Conservation (phyloP, 2,329 filamentous ascomycete genomes). For the Rutstroemia sp. region DNA sequence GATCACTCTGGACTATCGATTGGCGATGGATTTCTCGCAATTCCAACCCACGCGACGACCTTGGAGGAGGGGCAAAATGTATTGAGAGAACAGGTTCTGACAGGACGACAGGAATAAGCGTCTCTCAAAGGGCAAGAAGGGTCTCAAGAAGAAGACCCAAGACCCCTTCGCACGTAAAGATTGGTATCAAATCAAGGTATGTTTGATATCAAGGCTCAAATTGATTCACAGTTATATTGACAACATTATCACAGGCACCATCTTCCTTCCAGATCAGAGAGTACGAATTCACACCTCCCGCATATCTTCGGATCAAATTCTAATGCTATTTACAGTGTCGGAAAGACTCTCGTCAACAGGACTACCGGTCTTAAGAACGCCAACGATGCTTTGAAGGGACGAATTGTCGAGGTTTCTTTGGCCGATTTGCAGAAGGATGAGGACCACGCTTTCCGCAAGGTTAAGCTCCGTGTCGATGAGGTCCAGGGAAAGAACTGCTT, state of each 20-base stretch:
- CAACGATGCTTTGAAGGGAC: conserved; percentile 97
- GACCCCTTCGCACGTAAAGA: conserved; percentile 99
- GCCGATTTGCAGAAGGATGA: conserved; percentile 99
- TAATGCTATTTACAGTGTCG: conserved; percentile 63
- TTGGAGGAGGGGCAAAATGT: conserved; percentile 18
- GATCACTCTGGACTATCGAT: conserved; percentile 1
- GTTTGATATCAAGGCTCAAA: conserved; percentile 20
- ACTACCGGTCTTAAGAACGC: conserved; percentile 99
- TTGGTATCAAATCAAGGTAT: conserved; percentile 95
- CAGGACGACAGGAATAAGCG: conserved; percentile 80
- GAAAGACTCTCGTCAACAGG: conserved; percentile 99
- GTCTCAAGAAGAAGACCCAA: conserved; percentile 97
- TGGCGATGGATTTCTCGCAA: conserved; percentile 3
- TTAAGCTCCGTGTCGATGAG: conserved; percentile 98
- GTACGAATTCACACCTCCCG: conserved; percentile 43
- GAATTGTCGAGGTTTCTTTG: conserved; percentile 97
- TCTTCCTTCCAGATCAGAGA: conserved; percentile 94
- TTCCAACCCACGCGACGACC: not conserved
- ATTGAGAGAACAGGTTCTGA: conserved; percentile 21
- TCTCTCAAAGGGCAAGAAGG: conserved; percentile 99
- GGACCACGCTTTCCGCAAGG: conserved; percentile 99
- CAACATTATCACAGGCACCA: conserved; percentile 56
- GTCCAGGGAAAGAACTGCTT: conserved; percentile 99
- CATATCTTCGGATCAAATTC: conserved; percentile 20
- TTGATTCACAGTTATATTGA: conserved; percentile 20